phyloP scores from a whole-genome alignment of 1,284 basidiomycete species.

The Microbotryomycetes sp. region DNA sequence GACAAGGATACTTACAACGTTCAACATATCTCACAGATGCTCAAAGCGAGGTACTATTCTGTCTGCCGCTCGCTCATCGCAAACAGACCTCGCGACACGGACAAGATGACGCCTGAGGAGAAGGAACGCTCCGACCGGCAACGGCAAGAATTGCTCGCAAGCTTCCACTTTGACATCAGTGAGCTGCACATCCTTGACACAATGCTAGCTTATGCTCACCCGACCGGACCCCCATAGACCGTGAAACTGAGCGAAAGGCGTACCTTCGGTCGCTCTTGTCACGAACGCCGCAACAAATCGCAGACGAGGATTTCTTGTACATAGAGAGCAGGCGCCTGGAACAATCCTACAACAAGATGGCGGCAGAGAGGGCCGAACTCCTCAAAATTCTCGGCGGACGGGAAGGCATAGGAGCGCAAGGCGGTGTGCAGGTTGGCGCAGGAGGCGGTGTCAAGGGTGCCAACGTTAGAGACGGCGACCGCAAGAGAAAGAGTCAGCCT shows the following conservation, averaged over 20 bases:
- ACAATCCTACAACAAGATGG: slow-evolving; percentile 82
- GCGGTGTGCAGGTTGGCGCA: slow-evolving; percentile 18
- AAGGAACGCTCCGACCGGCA: slow-evolving; percentile 72
- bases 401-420: slow-evolving; percentile 32
- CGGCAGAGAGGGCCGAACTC: slow-evolving; percentile 81
- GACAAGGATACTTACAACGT: too few species aligned
- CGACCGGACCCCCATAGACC: slow-evolving; percentile 48
- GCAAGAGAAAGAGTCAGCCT: slow-evolving; percentile 19
- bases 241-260: slow-evolving; percentile 80
- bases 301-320: slow-evolving; percentile 93
- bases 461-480: background rate
- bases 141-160: slow-evolving; percentile 35
- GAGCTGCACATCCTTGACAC: background rate
- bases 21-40: slow-evolving; percentile 53
- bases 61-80: slow-evolving; percentile 83
- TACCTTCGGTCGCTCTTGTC: slow-evolving; percentile 79
- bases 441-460: slow-evolving; percentile 10
- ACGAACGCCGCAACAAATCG: slow-evolving; percentile 78
- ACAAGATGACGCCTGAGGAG: slow-evolving; percentile 59
- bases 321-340: slow-evolving; percentile 89
- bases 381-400: slow-evolving; percentile 59
- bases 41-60: slow-evolving; percentile 91
- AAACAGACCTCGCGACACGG: slow-evolving; percentile 67
- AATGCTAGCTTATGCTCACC: background rate
- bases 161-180: slow-evolving; percentile 41